These are phyloP conservation scores for Chrysopogon serrulatus DNA, from an alignment of 176 grass and related monocot species.

Conservation along the genomic window DNA sequence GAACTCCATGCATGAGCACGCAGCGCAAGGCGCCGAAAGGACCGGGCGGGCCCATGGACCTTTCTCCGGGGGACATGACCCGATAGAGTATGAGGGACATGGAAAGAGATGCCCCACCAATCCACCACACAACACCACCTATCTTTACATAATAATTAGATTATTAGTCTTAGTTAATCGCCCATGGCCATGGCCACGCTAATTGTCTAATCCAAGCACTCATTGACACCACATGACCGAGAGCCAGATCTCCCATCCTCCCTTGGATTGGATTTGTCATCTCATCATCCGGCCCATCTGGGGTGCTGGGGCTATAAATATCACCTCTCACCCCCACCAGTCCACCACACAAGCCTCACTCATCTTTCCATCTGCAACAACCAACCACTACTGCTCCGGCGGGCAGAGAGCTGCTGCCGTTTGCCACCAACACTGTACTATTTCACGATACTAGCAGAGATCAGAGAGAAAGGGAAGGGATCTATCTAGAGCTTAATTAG, in stretches of 20 bases:
- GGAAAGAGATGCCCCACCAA: slow-evolving; percentile 25
- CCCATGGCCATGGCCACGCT: no score
- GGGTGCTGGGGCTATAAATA: background rate
- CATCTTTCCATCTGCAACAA: background rate
- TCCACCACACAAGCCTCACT: background rate
- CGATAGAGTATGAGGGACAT: slow-evolving; percentile 20
- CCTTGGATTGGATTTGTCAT: background rate
- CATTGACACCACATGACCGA: background rate
- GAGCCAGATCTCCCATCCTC: no score
- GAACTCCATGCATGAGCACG: no score
- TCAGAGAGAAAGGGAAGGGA: background rate
- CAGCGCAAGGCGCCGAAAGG: background rate
- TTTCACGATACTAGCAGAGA: background rate
- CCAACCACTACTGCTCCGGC: background rate
- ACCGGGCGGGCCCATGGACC: background rate
- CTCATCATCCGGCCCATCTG: background rate
- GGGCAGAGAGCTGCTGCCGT: no score
- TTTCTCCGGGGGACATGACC: slow-evolving; percentile 11
- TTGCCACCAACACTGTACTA: no score
- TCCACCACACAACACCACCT: background rate
- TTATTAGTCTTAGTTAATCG: background rate
- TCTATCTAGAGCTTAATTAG: no score
- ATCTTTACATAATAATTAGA: background rate
- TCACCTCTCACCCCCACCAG: background rate
- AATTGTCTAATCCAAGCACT: background rate